A percentile compares a stretch with the other conserved stretches of the same genome.
These are phyloP conservation scores for Saposhnikovia divaricata DNA, from an alignment of 129 eudicot species.

Conservation along the genomic window DNA sequence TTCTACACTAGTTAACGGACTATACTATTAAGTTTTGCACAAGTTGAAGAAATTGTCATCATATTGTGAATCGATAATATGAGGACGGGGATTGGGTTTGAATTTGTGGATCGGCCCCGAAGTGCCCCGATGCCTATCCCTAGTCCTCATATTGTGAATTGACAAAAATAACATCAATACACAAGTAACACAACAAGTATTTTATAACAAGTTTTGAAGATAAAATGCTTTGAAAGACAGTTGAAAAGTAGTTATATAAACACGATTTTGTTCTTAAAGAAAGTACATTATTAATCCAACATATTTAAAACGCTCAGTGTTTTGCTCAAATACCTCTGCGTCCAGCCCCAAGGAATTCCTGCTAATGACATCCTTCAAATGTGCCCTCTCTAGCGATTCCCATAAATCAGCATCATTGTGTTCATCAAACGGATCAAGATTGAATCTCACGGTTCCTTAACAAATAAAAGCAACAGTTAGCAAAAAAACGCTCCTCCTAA, in stretches of 20 bases:
- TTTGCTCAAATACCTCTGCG: constrained; percentile 55
- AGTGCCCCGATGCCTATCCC: too few relatives aligned
- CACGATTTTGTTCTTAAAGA: neutral
- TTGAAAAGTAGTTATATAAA: neutral
- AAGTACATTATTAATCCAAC: neutral
- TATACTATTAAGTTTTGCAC: neutral
- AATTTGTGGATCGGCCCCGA: too few relatives aligned
- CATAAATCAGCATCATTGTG: constrained; percentile 92
- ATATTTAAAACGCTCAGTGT: neutral
- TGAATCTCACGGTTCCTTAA: constrained; percentile 83
- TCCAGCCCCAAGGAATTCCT: constrained; percentile 84
- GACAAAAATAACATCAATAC: neutral
- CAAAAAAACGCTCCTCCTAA: too few relatives aligned
- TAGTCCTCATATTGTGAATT: neutral
- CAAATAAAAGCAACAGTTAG: constrained; percentile 13
- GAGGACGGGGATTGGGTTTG: too few relatives aligned
- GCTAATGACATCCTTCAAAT: constrained; percentile 77
- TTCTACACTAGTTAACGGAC: neutral
- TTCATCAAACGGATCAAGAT: constrained; percentile 91
- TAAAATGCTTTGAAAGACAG: neutral
- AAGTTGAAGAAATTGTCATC: neutral
- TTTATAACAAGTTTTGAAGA: neutral
- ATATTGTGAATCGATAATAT: too few relatives aligned
- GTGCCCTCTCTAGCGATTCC: constrained; percentile 96
- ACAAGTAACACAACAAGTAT: neutral